Evolutionary conservation across 768 basidiomycete genomes (phyloP), one percentile per base, ranked within the genome.

Genomic region (Dacryopinax spathularia): DNA sequence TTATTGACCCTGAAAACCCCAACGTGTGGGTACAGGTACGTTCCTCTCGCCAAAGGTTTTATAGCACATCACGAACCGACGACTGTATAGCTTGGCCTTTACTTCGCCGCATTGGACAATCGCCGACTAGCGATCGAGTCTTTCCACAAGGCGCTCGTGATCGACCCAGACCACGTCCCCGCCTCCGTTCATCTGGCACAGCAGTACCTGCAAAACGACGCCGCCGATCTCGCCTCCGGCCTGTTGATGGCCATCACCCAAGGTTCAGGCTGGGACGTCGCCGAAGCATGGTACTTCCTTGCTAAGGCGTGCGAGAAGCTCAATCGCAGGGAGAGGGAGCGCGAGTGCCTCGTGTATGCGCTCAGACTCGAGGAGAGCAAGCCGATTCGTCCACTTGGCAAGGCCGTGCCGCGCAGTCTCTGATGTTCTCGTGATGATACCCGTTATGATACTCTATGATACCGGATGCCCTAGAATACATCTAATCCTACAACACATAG

Each of bases 241-340:
- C 75, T 94, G 69, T 79, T 98, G 29, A 81, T 81, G 1, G 83
- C 88, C 66, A 70, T 92, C 59, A 89, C 91, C 0, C 82, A 84
- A 37, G 89, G 88, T 0, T 76, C 78, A 0, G 95, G 87, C 12
- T 97, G 93, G 92, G 87, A 96, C 72, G 81, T 88, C 1, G 83
- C 93, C 0, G 95, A 98, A 72, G 94, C 89, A 27, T 99, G 95
- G 95, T 95, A 88, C 73, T 89, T 85, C 72, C 79, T 98, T 15
- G 89, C 86, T 5, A 90, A 86, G 69, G 87, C 86, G 25, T 88
- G 88, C 69, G 84, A 86, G 59, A 70, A 85, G 67, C 90, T 89
- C 69, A 86, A 82, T 1, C 80, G 86, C 60, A 82, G 81, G 66
- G 85, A 84, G 60, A 77, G 82, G 60, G 88, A 89, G 69, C 78